A percentile compares a stretch with the other conserved stretches of the same genome.
Conservation (phyloP, 192 early-diverging fungal species). For the Pilaira anomala region DNA sequence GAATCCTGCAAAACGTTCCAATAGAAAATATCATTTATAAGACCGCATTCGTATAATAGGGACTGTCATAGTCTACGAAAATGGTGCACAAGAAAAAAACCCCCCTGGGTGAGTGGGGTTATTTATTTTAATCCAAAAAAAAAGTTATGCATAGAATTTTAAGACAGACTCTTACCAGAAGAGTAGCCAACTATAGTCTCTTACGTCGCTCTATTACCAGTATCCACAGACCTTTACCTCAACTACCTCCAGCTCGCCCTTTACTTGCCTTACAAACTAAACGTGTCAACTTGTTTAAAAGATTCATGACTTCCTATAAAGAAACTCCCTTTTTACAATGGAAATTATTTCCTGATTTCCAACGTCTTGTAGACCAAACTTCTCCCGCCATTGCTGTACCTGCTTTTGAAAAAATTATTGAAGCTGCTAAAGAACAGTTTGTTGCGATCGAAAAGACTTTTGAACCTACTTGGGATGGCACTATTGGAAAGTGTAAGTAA, state of each 20-base stretch:
- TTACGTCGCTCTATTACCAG: slow-evolving; percentile 7
- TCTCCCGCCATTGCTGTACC: slow-evolving; percentile 44
- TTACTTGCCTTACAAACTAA: not conserved
- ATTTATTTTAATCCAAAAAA: no score
- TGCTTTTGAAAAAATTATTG: slow-evolving; percentile 38
- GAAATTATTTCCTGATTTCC: slow-evolving; percentile 52
- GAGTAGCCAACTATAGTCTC: not conserved
- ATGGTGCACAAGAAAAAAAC: no score
- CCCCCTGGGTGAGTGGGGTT: no score
- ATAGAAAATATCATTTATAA: no score
- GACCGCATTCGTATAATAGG: no score
- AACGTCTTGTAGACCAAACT: slow-evolving; percentile 26
- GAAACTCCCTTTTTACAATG: slow-evolving; percentile 42
- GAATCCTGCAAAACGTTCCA: no score
- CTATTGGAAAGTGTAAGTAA: slow-evolving; percentile 43
- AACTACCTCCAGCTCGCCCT: not conserved
- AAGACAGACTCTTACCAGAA: not conserved
- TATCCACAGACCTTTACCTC: not conserved
- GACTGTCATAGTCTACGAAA: no score
- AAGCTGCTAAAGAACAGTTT: slow-evolving; percentile 42
- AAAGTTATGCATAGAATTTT: slow-evolving; percentile 10
- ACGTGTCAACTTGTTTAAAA: not conserved
- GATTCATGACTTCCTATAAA: not conserved
- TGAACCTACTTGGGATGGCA: slow-evolving; percentile 52
- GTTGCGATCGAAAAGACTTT: slow-evolving; percentile 40